Conservation (phyloP, 2,329 filamentous ascomycete species). For the Pochonia chlamydosporia region DNA sequence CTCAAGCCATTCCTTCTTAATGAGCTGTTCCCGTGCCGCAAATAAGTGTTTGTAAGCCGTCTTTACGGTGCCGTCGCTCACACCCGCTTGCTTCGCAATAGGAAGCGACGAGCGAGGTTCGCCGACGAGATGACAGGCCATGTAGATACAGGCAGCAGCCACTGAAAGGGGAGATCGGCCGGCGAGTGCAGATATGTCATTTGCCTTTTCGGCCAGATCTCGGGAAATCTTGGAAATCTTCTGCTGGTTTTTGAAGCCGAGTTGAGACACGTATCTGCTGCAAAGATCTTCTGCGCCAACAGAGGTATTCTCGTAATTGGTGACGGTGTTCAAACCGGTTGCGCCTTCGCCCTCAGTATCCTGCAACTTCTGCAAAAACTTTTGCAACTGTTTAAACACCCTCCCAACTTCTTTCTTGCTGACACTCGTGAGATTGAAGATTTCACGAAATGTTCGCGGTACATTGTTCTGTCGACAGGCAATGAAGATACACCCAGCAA, state of each 20-base stretch:
- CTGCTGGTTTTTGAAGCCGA: conserved; percentile 65
- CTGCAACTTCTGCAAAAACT: conserved; percentile 73
- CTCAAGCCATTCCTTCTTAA: conserved; percentile 69
- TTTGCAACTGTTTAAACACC: conserved; percentile 89
- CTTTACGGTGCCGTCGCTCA: conserved; percentile 95
- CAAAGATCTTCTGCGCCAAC: conserved; percentile 82
- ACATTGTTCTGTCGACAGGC: conserved; percentile 86
- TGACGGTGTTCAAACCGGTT: conserved; percentile 48
- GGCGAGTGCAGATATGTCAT: conserved; percentile 72
- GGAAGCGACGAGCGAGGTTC: conserved; percentile 76
- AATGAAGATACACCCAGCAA: conserved; percentile 96
- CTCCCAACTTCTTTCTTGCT: conserved; percentile 96
- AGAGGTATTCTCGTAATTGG: conserved; percentile 68
- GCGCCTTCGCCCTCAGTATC: conserved; percentile 46
- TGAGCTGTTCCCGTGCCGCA: conserved; percentile 63
- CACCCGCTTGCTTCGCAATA: conserved; percentile 77
- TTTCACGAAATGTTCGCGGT: conserved; percentile 87
- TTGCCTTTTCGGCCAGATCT: conserved; percentile 71
- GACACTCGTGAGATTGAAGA: conserved; percentile 87
- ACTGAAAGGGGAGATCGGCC: conserved; percentile 92
- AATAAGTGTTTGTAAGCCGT: conserved; percentile 91
- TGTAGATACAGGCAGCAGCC: conserved; percentile 93
- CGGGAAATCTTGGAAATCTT: conserved; percentile 75
- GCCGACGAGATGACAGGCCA: conserved; percentile 83
- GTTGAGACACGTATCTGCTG: conserved; percentile 80